These are phyloP conservation scores for Cercospora janseana DNA, from an alignment of 2,329 filamentous ascomycete genomes.

Conservation along the genomic window DNA sequence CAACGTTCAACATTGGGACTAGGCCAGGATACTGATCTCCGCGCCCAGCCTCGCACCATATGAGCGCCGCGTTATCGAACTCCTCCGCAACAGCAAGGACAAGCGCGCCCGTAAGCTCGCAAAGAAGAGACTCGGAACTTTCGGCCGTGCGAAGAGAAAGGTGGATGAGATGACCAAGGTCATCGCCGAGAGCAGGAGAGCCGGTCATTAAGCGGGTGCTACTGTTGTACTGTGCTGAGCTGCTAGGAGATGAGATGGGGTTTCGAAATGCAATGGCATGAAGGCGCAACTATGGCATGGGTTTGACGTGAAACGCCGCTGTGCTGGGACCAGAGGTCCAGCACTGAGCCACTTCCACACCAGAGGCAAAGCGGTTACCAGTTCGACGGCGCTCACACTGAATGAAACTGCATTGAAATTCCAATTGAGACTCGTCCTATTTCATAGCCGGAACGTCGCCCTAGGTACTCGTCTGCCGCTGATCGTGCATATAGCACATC, in stretches of 20 bases:
- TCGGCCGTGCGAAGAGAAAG: slow-evolving; percentile 98
- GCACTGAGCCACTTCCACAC: slow-evolving; percentile 11
- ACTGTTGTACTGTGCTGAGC: slow-evolving; percentile 13
- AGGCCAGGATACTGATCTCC: slow-evolving; percentile 21
- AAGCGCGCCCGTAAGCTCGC: slow-evolving; percentile 98
- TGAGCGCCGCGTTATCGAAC: slow-evolving; percentile 98
- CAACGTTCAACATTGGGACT: background rate
- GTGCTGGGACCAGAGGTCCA: slow-evolving; percentile 9
- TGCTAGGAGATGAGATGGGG: slow-evolving; percentile 19
- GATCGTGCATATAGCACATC: too few species aligned
- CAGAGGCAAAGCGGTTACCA: slow-evolving; percentile 15
- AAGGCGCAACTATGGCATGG: slow-evolving; percentile 22
- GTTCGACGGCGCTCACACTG: slow-evolving; percentile 24
- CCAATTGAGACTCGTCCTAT: too few species aligned
- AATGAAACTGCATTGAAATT: slow-evolving; percentile 28
- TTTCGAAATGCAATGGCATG: slow-evolving; percentile 23
- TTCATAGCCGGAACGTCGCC: too few species aligned
- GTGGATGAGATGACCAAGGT: slow-evolving; percentile 98
- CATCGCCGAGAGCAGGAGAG: slow-evolving; percentile 90
- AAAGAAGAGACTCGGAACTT: slow-evolving; percentile 99
- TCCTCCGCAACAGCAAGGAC: slow-evolving; percentile 98
- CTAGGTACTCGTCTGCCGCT: too few species aligned
- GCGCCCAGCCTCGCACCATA: slow-evolving; percentile 51
- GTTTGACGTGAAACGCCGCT: slow-evolving; percentile 14
- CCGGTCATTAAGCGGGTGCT: slow-evolving; percentile 59